Evolutionary conservation across 768 basidiomycete genomes (phyloP).

Genomic region (Pulveroboletus sp.): DNA sequence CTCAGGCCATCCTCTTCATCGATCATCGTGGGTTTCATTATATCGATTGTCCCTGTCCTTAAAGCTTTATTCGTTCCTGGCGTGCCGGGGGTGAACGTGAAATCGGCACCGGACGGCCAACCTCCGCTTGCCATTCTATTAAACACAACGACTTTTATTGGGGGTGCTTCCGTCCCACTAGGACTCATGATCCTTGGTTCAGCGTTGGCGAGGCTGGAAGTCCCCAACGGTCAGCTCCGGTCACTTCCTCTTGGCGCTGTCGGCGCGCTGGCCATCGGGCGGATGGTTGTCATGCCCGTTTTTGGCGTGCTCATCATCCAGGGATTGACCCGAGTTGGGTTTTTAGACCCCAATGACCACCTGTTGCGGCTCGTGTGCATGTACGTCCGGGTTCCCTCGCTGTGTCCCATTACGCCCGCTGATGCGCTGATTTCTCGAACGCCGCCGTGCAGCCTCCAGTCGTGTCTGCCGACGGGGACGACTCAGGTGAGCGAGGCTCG

Average conservation of each 20-base stretch:
- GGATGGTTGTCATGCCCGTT: slow-evolving; percentile 55
- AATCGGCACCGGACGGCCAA: slow-evolving; percentile 58
- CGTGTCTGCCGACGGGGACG: slow-evolving; percentile 59
- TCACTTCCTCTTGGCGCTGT: slow-evolving; percentile 52
- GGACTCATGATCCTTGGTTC: slow-evolving; percentile 61
- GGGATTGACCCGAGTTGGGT: slow-evolving; percentile 42
- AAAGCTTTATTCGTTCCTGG: slow-evolving; percentile 56
- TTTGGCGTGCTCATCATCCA: slow-evolving; percentile 57
- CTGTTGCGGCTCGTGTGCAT: slow-evolving; percentile 67
- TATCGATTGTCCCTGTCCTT: slow-evolving; percentile 52
- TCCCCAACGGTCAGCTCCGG: slow-evolving; percentile 46
- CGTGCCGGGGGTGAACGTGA: slow-evolving; percentile 41
- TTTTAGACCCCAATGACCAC: slow-evolving; percentile 50
- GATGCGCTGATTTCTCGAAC: neutral
- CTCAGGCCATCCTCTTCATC: slow-evolving; percentile 48
- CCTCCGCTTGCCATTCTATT: slow-evolving; percentile 62
- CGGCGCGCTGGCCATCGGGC: slow-evolving; percentile 45
- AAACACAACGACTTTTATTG: slow-evolving; percentile 55
- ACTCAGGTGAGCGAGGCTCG: slow-evolving; percentile 42
- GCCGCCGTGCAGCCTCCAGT: slow-evolving; percentile 42
- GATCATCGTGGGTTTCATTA: slow-evolving; percentile 51
- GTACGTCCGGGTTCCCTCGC: slow-evolving; percentile 42
- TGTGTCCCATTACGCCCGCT: neutral
- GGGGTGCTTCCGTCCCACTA: slow-evolving; percentile 59
- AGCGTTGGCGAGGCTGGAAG: slow-evolving; percentile 52